A percentile compares a stretch with the other conserved stretches of the same genome.
These are phyloP conservation scores for Nemania abortiva DNA, from an alignment of 2,329 filamentous ascomycete genomes.

Conservation along the genomic window DNA sequence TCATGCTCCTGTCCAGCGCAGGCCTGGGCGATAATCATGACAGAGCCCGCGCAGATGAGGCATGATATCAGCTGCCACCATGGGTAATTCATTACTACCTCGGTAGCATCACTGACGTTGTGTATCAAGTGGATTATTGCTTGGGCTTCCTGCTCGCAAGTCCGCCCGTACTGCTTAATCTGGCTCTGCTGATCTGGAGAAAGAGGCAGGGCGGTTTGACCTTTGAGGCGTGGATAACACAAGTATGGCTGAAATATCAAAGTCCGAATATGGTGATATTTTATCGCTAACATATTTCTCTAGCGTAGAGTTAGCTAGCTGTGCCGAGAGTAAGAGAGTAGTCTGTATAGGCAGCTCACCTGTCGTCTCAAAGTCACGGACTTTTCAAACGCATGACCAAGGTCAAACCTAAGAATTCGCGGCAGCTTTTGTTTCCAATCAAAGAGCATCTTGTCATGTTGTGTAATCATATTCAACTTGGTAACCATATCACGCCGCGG, in stretches of 20 bases:
- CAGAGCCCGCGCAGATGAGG: conserved; percentile 19
- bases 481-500: conserved; percentile 13
- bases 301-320: not conserved
- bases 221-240: conserved; percentile 7
- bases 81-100: conserved; percentile 18
- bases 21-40: conserved; percentile 8
- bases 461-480: not conserved
- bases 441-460: conserved; percentile 8
- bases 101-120: conserved; percentile 12
- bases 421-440: conserved; percentile 18
- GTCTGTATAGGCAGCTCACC: not conserved
- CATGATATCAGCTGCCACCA: conserved; percentile 30
- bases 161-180: conserved; percentile 11
- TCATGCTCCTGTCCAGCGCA: conserved; percentile 2
- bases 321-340: not conserved
- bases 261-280: conserved; percentile 21
- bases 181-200: not conserved
- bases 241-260: conserved; percentile 13
- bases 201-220: not conserved
- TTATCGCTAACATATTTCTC: conserved; percentile 23
- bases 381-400: conserved; percentile 24
- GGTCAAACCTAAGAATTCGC: conserved; percentile 21
- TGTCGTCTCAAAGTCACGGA: conserved; percentile 15
- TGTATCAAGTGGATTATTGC: conserved; percentile 7
- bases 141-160: conserved; percentile 9